Conservation (phyloP, 495 filamentous ascomycete genomes). For the Penicillium samsonianum region DNA sequence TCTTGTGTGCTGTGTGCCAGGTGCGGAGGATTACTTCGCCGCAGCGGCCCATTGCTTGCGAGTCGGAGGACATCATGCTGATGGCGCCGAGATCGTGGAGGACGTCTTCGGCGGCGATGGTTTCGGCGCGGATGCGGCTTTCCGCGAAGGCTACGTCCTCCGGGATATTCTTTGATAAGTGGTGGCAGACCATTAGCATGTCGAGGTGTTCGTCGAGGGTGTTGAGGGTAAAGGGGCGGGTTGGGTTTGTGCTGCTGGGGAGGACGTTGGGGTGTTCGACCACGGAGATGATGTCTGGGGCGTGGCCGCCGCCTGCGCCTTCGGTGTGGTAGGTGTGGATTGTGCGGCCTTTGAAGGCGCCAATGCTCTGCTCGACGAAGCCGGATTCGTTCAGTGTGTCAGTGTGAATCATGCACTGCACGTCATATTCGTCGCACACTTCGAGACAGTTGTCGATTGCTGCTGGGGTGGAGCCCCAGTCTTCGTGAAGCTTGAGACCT, state of each 20-base stretch:
- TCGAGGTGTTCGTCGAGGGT: constrained; percentile 97
- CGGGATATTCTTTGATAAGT: constrained; percentile 85
- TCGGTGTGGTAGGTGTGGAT: constrained; percentile 99
- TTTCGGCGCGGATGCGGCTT: constrained; percentile 91
- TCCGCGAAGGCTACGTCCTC: constrained; percentile 98
- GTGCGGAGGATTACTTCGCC: constrained; percentile 94
- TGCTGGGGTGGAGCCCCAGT: constrained; percentile 92
- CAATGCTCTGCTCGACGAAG: constrained; percentile 91
- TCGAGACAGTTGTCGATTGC: constrained; percentile 88
- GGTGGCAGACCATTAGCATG: constrained; percentile 99
- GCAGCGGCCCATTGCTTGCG: constrained; percentile 96
- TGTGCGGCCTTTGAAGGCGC: constrained; percentile 82
- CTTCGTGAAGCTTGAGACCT: constrained; percentile 94
- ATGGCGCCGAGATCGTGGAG: constrained; percentile 95
- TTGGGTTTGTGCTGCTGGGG: constrained; percentile 91
- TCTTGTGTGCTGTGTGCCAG: constrained; percentile 99
- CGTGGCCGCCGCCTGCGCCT: constrained; percentile 93
- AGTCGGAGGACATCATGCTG: constrained; percentile 97
- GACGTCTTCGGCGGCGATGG: constrained; percentile 96
- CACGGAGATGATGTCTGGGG: constrained; percentile 94
- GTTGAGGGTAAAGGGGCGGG: constrained; percentile 87
- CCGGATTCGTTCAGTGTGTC: constrained; percentile 98
- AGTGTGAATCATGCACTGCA: constrained; percentile 96
- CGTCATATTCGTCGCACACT: constrained; percentile 87
- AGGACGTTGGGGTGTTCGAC: constrained; percentile 92